phyloP scores from a whole-genome alignment of 768 basidiomycete species.

The Serendipita sp. region DNA sequence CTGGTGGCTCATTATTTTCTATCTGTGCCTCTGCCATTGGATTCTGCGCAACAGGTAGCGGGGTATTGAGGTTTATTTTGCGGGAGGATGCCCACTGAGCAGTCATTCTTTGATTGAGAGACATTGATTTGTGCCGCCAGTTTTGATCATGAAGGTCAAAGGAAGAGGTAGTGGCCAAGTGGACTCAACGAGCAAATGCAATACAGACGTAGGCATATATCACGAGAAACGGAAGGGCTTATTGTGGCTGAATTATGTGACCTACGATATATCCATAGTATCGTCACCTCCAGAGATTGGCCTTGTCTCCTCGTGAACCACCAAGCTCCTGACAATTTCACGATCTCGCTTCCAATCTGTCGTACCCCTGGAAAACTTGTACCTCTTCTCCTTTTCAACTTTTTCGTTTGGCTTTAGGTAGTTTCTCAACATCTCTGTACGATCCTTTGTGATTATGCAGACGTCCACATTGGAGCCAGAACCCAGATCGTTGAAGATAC shows the following conservation, averaged over 20 bases:
- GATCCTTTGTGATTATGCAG: conserved; percentile 74
- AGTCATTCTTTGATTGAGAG: conserved; percentile 4
- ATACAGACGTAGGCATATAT: too few relatives aligned
- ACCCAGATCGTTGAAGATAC: conserved; percentile 98
- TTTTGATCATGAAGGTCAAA: neutral
- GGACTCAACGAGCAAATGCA: too few relatives aligned
- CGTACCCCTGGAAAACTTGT: conserved; percentile 68
- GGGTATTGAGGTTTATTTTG: neutral
- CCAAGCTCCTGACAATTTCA: conserved; percentile 54
- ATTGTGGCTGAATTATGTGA: conserved; percentile 8
- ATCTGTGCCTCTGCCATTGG: neutral
- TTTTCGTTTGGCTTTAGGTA: conserved; percentile 75
- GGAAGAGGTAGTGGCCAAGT: neutral
- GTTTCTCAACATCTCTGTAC: conserved; percentile 89
- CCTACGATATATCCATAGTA: conserved; percentile 51
- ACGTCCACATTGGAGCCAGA: conserved; percentile 99
- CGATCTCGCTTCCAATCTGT: conserved; percentile 61
- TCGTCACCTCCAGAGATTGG: conserved; percentile 33
- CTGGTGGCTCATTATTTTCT: neutral
- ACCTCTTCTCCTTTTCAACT: conserved; percentile 49
- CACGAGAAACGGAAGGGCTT: neutral
- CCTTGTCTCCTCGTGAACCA: conserved; percentile 57
- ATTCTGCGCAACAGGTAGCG: neutral
- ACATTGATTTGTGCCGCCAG: neutral
- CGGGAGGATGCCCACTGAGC: neutral